phyloP scores from a whole-genome alignment of 768 basidiomycete species.

The Gautieria morchelliformis region DNA sequence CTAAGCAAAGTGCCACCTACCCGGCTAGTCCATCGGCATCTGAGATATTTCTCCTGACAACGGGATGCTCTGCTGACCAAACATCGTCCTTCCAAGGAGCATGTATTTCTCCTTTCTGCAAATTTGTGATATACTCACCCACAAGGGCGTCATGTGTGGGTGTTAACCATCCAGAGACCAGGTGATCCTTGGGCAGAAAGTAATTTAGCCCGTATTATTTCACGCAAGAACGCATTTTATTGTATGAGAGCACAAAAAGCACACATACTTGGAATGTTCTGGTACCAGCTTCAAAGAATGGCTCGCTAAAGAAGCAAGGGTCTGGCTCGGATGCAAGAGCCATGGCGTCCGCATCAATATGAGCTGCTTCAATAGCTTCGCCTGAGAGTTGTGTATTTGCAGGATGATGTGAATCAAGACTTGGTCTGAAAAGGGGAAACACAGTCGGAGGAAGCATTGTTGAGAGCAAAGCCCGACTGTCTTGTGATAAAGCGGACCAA shows the following conservation, averaged over 20 bases:
- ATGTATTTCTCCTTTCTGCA: constrained; percentile 35
- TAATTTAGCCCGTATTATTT: background rate
- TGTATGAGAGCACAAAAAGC: background rate
- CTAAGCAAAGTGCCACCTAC: background rate
- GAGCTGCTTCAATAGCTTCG: background rate
- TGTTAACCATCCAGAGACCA: constrained; percentile 42
- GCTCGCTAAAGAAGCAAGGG: constrained; percentile 35
- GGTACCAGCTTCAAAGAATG: constrained; percentile 44
- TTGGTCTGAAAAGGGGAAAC: constrained; percentile 25
- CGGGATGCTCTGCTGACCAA: constrained; percentile 39
- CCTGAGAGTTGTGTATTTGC: constrained; percentile 12
- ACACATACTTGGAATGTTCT: constrained; percentile 32
- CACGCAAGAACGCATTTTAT: background rate
- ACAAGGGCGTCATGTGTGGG: constrained; percentile 34
- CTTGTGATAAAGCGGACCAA: constrained; percentile 37
- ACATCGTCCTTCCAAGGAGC: constrained; percentile 58
- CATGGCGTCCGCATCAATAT: constrained; percentile 15
- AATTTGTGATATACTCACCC: constrained; percentile 32
- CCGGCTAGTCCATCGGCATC: constrained; percentile 8
- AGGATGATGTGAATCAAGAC: constrained; percentile 31
- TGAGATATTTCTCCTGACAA: background rate
- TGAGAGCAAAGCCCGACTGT: constrained; percentile 28
- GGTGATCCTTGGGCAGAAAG: constrained; percentile 36
- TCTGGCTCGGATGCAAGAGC: constrained; percentile 21
- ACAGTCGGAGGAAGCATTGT: constrained; percentile 39